These are phyloP conservation scores for Coelastrella sp. DNA, from an alignment of 139 green algal species.

Conservation along the genomic window DNA sequence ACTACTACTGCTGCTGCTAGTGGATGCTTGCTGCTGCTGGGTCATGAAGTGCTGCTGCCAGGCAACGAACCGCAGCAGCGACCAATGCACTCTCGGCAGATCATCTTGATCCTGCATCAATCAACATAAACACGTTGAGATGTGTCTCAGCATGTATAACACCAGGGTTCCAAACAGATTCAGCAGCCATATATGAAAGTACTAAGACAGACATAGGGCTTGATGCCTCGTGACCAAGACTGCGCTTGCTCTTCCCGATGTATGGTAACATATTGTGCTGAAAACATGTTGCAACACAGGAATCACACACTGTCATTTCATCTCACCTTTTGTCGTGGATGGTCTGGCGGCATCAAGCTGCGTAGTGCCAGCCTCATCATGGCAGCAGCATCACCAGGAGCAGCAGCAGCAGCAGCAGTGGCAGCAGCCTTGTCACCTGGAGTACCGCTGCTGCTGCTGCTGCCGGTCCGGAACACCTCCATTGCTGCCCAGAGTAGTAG, in stretches of 20 bases:
- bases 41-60: constrained; percentile 38
- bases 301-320: neutral
- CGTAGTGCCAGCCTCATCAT: constrained; percentile 49
- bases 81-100: constrained; percentile 47
- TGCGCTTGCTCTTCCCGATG: too few species aligned
- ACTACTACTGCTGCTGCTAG: constrained; percentile 14
- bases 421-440: too few species aligned
- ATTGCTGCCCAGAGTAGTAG: constrained; percentile 83
- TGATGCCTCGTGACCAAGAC: too few species aligned
- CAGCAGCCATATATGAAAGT: too few species aligned
- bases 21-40: constrained; percentile 24
- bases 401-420: neutral
- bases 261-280: too few species aligned
- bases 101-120: constrained; percentile 53
- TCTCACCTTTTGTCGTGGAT: constrained; percentile 52
- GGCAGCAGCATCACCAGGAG: neutral
- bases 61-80: constrained; percentile 27
- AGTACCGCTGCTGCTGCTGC: neutral
- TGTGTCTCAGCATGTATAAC: too few species aligned
- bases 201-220: too few species aligned
- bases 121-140: too few species aligned
- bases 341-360: constrained; percentile 66
- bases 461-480: constrained; percentile 47
- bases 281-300: constrained; percentile 18
- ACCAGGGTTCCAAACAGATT: too few species aligned